Conservation (phyloP, 2,329 filamentous ascomycete genomes). For the Parascedosporium putredinis region DNA sequence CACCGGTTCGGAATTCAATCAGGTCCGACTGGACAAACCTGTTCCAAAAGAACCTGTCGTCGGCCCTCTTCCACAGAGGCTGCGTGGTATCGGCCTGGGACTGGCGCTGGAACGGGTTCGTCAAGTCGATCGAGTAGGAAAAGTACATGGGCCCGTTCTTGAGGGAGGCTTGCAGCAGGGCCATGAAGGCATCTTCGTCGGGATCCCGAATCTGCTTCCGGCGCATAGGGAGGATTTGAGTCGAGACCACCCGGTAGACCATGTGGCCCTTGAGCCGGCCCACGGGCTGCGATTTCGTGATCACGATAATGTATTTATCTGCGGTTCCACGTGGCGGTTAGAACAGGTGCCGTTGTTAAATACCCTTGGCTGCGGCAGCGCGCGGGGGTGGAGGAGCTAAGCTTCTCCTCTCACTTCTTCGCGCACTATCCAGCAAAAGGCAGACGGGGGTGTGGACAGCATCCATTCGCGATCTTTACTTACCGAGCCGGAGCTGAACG, state of each 20-base stretch:
- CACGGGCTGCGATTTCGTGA: constrained; percentile 86
- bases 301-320: constrained; percentile 95
- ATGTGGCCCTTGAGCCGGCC: constrained; percentile 90
- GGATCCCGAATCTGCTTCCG: constrained; percentile 84
- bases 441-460: too few species aligned
- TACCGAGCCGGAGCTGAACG: constrained; percentile 86
- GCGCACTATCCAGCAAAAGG: neutral
- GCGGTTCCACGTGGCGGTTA: constrained; percentile 4
- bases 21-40: constrained; percentile 82
- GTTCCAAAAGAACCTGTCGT: constrained; percentile 99
- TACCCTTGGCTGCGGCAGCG: too few species aligned
- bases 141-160: constrained; percentile 90
- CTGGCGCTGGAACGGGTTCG: constrained; percentile 93
- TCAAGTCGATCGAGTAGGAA: constrained; percentile 93
- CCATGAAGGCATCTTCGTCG: constrained; percentile 87
- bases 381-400: too few species aligned
- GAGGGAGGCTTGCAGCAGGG: constrained; percentile 70
- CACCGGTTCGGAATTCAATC: constrained; percentile 69
- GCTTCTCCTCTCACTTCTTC: too few species aligned
- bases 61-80: constrained; percentile 83
- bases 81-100: constrained; percentile 59
- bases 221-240: constrained; percentile 87
- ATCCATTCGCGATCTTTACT: too few species aligned
- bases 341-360: too few species aligned
- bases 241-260: constrained; percentile 85